A percentile compares a stretch with the other conserved stretches of the same genome.
These are phyloP conservation scores for Rhododendron mucronatum DNA, from an alignment of 148 eudicot species.

Conservation along the genomic window DNA sequence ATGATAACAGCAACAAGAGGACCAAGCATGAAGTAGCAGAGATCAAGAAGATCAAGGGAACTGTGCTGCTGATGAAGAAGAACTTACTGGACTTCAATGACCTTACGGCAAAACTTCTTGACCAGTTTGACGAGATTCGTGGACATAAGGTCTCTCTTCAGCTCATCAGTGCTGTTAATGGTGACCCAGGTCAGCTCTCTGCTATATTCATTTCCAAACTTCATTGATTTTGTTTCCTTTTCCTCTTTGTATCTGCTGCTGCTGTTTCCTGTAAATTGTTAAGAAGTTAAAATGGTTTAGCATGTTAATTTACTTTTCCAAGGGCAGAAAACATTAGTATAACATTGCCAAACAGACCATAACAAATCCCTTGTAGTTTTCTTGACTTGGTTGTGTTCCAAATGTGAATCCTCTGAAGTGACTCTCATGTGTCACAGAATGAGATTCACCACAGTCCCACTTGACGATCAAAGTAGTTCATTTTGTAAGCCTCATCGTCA, in stretches of 20 bases:
- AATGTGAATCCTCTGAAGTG: background rate
- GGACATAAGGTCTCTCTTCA: conserved; percentile 41
- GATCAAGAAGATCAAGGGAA: conserved; percentile 29
- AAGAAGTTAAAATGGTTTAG: background rate
- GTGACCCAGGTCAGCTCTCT: conserved; percentile 31
- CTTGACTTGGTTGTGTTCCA: background rate
- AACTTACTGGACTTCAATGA: conserved; percentile 37
- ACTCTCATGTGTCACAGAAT: background rate
- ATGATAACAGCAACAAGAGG: background rate
- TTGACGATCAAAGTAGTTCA: background rate
- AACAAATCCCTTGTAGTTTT: background rate
- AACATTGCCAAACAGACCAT: background rate
- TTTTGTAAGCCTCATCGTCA: background rate
- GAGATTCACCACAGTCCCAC: background rate
- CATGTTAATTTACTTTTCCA: background rate
- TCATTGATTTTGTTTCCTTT: background rate
- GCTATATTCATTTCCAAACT: background rate
- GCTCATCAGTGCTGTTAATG: conserved; percentile 37
- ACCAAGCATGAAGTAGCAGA: background rate
- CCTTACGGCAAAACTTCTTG: conserved; percentile 22
- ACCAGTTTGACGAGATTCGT: conserved; percentile 28
- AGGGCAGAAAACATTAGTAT: background rate
- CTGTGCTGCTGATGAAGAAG: conserved; percentile 51
- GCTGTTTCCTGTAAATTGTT: background rate
- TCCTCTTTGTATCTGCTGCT: background rate